Conservation (phyloP, 2,329 filamentous ascomycete species). For the Penicillium capsulatum region DNA sequence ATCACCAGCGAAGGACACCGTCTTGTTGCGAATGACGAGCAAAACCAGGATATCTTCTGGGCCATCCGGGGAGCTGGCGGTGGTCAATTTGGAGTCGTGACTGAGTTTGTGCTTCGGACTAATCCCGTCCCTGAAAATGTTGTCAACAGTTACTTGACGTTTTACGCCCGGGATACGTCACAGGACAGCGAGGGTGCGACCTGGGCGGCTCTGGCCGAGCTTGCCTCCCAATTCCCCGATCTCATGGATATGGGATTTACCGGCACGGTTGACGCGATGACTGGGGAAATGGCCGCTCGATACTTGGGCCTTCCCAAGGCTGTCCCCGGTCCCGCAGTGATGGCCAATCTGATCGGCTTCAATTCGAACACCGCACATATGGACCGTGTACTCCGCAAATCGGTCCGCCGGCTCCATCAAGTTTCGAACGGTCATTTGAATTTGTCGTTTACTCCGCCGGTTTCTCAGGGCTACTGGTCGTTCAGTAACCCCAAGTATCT, state of each 20-base stretch:
- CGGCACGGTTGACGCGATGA: slow-evolving; percentile 23
- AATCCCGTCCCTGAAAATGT: slow-evolving; percentile 17
- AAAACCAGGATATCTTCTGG: slow-evolving; percentile 48
- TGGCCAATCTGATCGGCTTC: slow-evolving; percentile 19
- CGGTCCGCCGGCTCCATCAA: slow-evolving; percentile 4
- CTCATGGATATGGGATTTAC: slow-evolving; percentile 29
- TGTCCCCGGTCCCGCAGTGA: slow-evolving; percentile 5
- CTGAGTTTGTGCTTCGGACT: slow-evolving; percentile 19
- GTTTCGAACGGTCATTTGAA: slow-evolving; percentile 1
- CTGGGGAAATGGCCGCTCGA: slow-evolving; percentile 16
- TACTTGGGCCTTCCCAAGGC: slow-evolving; percentile 1
- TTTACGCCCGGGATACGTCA: slow-evolving; percentile 4
- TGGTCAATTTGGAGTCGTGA: slow-evolving; percentile 20
- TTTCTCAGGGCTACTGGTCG: slow-evolving; percentile 22
- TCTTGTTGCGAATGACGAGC: slow-evolving; percentile 38
- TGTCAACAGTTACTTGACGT: slow-evolving; percentile 11
- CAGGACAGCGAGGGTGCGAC: slow-evolving; percentile 26
- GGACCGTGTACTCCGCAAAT: slow-evolving; percentile 15
- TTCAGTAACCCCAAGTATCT: slow-evolving; percentile 20
- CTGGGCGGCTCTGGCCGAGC: slow-evolving; percentile 32
- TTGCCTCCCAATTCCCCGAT: slow-evolving; percentile 24
- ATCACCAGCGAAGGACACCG: slow-evolving; percentile 28
- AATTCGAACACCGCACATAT: slow-evolving; percentile 23
- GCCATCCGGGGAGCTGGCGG: slow-evolving; percentile 48
- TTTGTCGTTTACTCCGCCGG: slow-evolving; percentile 4